These are phyloP conservation scores for Lactuca saligna DNA, from an alignment of 129 eudicot species.

Conservation along the genomic window DNA sequence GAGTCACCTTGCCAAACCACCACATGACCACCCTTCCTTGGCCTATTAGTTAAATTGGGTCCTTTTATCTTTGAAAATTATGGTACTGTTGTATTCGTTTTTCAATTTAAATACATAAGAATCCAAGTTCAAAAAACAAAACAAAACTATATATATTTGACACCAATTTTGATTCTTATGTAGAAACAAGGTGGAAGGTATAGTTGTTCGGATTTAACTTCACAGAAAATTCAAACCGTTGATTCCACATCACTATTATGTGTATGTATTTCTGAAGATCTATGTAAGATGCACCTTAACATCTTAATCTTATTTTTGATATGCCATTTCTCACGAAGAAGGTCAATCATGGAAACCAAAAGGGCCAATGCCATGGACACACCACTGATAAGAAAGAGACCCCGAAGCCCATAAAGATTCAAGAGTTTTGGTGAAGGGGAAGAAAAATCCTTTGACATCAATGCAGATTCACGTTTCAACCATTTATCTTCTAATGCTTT, in stretches of 20 bases:
- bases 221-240: not conserved
- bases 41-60: too few relatives aligned
- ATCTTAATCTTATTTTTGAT: constrained; percentile 3
- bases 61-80: too few relatives aligned
- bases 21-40: too few relatives aligned
- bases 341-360: not conserved
- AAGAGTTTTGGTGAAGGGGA: not conserved
- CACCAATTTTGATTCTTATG: not conserved
- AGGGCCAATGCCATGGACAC: constrained; percentile 23
- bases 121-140: not conserved
- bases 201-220: too few relatives aligned
- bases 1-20: too few relatives aligned
- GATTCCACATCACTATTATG: constrained; percentile 1
- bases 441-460: constrained; percentile 4
- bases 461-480: constrained; percentile 19
- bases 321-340: constrained; percentile 1
- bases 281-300: constrained; percentile 6
- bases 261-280: constrained; percentile 2
- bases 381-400: constrained; percentile 21
- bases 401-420: constrained; percentile 22
- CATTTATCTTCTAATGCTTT: constrained; percentile 39
- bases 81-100: too few relatives aligned
- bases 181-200: not conserved
- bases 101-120: too few relatives aligned
- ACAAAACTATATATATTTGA: too few relatives aligned